Evolutionary conservation across 2,329 filamentous ascomycete species (phyloP).

Genomic region (Epichloe hybrida): DNA sequence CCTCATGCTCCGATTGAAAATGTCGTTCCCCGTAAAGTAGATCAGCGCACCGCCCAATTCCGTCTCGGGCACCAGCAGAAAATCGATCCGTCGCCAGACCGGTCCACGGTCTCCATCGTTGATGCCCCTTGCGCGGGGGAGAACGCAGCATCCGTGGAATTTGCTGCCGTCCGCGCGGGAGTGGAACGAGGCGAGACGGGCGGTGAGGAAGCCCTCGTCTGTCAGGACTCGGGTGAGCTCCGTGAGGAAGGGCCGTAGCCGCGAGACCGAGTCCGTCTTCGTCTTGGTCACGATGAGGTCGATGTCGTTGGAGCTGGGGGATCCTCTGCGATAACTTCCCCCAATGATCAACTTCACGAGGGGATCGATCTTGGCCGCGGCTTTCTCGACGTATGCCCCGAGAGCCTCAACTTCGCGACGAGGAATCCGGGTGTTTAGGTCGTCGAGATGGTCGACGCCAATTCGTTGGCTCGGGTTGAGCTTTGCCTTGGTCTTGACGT

Average conservation of each 20-base stretch:
- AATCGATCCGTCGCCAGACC: constrained; percentile 70
- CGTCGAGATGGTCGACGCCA: constrained; percentile 66
- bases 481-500: constrained; percentile 47
- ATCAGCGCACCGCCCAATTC: constrained; percentile 75
- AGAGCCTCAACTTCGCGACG: constrained; percentile 61
- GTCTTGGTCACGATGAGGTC: constrained; percentile 71
- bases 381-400: constrained; percentile 46
- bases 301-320: constrained; percentile 62
- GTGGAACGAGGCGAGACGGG: constrained; percentile 46
- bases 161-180: constrained; percentile 49
- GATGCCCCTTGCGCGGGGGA: constrained; percentile 32
- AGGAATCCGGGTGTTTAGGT: constrained; percentile 68
- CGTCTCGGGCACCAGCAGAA: constrained; percentile 66
- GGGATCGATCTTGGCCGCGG: constrained; percentile 46
- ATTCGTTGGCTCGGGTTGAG: constrained; percentile 59
- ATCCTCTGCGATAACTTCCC: constrained; percentile 76
- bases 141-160: constrained; percentile 75
- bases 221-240: constrained; percentile 50
- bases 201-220: constrained; percentile 51
- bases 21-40: constrained; percentile 94
- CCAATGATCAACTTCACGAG: constrained; percentile 58
- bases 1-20: constrained; percentile 81
- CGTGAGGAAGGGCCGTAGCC: constrained; percentile 50
- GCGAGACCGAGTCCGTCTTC: constrained; percentile 34
- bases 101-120: constrained; percentile 19